Conservation (phyloP, 2,329 filamentous ascomycete genomes). For the Alternaria alternata region DNA sequence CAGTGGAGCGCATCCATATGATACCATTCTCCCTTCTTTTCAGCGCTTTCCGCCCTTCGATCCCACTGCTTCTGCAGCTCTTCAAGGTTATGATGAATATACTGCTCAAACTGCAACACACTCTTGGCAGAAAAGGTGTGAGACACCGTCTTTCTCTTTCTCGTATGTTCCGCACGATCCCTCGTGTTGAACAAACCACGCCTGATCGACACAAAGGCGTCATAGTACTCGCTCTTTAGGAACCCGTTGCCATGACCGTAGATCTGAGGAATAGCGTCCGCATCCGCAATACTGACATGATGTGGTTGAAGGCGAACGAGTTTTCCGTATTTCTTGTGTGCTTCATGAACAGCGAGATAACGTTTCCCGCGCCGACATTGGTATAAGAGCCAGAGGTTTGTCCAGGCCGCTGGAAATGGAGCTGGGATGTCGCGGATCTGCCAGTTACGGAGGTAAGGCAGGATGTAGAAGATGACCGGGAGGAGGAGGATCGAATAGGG, state of each 20-base stretch:
- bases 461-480: conserved; percentile 64
- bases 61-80: conserved; percentile 78
- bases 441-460: conserved; percentile 67
- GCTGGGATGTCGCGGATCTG: conserved; percentile 65
- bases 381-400: conserved; percentile 80
- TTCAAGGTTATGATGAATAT: conserved; percentile 81
- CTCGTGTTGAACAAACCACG: conserved; percentile 90
- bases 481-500: conserved; percentile 59
- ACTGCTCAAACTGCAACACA: conserved; percentile 85
- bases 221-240: conserved; percentile 78
- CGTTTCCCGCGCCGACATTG: conserved; percentile 67
- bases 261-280: conserved; percentile 75
- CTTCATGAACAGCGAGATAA: conserved; percentile 69
- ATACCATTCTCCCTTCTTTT: conserved; percentile 63
- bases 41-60: conserved; percentile 59
- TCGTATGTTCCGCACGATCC: conserved; percentile 79
- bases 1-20: conserved; percentile 78
- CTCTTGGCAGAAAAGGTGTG: conserved; percentile 88
- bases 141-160: conserved; percentile 87
- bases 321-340: conserved; percentile 79
- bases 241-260: conserved; percentile 71
- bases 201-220: conserved; percentile 87
- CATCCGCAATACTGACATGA: conserved; percentile 83
- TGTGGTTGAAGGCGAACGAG: conserved; percentile 84
- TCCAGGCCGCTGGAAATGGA: conserved; percentile 72